These are phyloP conservation scores for Colletotrichum paranaense DNA, from an alignment of 2,329 filamentous ascomycete genomes.

Conservation along the genomic window DNA sequence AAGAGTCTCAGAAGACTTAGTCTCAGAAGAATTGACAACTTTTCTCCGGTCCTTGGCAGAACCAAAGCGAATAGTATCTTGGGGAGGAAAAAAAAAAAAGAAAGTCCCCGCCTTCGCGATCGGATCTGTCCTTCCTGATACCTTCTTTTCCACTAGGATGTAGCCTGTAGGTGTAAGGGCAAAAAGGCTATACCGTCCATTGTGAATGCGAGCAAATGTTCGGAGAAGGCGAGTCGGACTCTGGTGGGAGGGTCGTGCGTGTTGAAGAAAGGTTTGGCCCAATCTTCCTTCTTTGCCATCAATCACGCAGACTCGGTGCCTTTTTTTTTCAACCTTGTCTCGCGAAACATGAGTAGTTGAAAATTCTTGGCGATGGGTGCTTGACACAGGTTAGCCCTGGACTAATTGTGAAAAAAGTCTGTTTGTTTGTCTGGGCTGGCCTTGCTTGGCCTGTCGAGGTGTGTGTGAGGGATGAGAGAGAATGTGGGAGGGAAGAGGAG, in stretches of 20 bases:
- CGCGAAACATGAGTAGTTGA: neutral
- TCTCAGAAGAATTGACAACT: neutral
- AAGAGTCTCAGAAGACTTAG: neutral
- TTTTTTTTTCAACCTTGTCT: neutral
- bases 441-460: neutral
- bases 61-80: neutral
- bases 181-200: neutral
- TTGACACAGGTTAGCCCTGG: conserved; percentile 6
- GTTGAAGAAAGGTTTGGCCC: neutral
- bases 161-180: neutral
- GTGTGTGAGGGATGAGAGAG: neutral
- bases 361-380: neutral
- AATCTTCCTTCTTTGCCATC: neutral
- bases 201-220: neutral
- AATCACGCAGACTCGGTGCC: neutral
- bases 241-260: neutral
- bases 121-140: neutral
- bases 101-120: neutral
- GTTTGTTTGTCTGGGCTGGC: neutral
- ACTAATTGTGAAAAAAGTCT: neutral
- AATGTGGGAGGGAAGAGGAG: neutral
- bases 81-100: too few relatives aligned
- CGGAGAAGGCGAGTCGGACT: neutral
- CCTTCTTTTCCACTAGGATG: neutral
- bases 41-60: neutral